Evolutionary conservation across 345 rosid genomes (phyloP).

Genomic region (Gossypium thurberi): DNA sequence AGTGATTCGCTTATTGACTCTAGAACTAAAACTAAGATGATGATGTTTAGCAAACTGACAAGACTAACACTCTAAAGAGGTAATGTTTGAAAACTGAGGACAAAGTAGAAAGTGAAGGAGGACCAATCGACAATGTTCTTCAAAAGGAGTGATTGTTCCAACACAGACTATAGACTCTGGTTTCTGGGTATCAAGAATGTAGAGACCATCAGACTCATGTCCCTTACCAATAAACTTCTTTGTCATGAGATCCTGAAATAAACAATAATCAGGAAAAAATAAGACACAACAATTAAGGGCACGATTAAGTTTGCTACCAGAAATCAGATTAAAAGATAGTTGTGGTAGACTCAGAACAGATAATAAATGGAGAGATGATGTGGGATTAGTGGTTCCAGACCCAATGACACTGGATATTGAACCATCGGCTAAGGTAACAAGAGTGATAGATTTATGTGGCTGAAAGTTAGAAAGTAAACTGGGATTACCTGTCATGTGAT

Average conservation of each 20-base stretch:
- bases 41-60: neutral
- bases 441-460: too few species aligned
- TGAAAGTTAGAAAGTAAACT: neutral
- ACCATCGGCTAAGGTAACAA: neutral
- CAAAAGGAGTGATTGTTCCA: neutral
- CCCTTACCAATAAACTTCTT: neutral
- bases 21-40: neutral
- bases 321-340: neutral
- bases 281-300: neutral
- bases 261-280: neutral
- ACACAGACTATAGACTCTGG: neutral
- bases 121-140: neutral
- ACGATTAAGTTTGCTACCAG: neutral
- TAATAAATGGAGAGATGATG: neutral
- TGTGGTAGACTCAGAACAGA: neutral
- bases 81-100: neutral
- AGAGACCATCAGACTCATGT: neutral
- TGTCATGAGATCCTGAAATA: neutral
- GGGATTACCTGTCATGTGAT: neutral
- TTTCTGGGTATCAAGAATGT: neutral
- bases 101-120: neutral
- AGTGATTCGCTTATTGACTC: neutral
- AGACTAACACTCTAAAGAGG: neutral
- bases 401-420: neutral
- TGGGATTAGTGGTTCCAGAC: neutral